Conservation (phyloP, 371 early-diverging fungal species). For the Vairimorpha ceranae region DNA sequence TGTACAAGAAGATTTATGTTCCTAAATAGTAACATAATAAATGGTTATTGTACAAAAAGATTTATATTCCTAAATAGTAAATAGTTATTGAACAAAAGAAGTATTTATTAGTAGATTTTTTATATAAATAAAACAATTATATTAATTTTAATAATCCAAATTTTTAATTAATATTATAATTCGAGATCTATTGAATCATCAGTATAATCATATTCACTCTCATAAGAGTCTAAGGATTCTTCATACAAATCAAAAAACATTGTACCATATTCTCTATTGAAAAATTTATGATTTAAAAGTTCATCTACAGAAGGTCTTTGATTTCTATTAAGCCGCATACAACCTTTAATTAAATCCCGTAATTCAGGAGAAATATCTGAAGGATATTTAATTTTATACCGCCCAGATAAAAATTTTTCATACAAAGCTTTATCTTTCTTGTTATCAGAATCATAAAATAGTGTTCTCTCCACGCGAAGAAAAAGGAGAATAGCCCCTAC, state of each 20-base stretch:
- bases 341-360: slow-evolving; percentile 54
- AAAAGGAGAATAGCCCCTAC: slow-evolving; percentile 59
- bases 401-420: slow-evolving; percentile 53
- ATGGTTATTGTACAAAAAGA: no score
- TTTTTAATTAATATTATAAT: neutral
- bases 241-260: neutral
- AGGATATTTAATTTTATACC: slow-evolving; percentile 34
- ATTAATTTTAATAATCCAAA: neutral
- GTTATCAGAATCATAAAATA: slow-evolving; percentile 52
- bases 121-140: no score
- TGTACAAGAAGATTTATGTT: no score
- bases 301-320: slow-evolving; percentile 56
- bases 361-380: slow-evolving; percentile 46
- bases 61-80: no score
- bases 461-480: slow-evolving; percentile 44
- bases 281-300: slow-evolving; percentile 60
- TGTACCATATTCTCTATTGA: slow-evolving; percentile 17
- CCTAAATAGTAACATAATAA: no score
- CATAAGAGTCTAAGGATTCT: neutral
- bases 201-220: neutral
- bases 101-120: no score
- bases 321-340: slow-evolving; percentile 50
- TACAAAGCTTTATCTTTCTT: slow-evolving; percentile 48
- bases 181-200: neutral
- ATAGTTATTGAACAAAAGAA: no score